A percentile compares a stretch with the other conserved stretches of the same genome.
These are phyloP conservation scores for Arctium lappa DNA, from an alignment of 129 eudicot genomes.

Conservation along the genomic window DNA sequence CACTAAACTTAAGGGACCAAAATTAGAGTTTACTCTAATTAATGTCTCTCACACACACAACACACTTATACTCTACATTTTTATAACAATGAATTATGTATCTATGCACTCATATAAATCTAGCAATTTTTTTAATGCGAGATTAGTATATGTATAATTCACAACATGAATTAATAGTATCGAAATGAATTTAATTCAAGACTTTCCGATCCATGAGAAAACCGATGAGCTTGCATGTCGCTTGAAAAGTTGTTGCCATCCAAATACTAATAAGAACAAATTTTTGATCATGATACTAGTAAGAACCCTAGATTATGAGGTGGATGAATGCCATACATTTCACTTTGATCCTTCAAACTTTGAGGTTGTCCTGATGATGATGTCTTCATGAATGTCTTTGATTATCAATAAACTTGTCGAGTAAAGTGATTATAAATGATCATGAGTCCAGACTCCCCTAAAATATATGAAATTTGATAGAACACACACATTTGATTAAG, in stretches of 20 bases:
- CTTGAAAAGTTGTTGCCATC: background rate
- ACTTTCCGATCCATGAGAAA: background rate
- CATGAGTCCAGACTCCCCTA: background rate
- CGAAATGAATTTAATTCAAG: background rate
- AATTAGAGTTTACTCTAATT: too few relatives aligned
- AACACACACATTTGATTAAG: background rate
- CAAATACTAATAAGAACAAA: background rate
- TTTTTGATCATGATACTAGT: background rate
- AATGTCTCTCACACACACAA: background rate
- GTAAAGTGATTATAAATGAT: background rate
- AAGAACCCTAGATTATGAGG: background rate
- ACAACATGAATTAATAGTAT: background rate
- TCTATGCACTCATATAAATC: background rate
- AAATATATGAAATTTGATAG: background rate
- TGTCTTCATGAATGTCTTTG: background rate
- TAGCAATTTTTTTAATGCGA: background rate
- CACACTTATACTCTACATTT: background rate
- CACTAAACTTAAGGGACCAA: too few relatives aligned
- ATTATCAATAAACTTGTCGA: background rate
- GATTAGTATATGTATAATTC: background rate
- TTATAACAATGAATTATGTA: background rate
- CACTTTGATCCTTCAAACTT: background rate
- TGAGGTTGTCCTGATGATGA: background rate
- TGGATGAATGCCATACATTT: background rate
- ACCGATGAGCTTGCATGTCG: background rate